These are phyloP conservation scores for Obelidium mucronatum DNA, from an alignment of 192 early-diverging fungal species.

Conservation along the genomic window DNA sequence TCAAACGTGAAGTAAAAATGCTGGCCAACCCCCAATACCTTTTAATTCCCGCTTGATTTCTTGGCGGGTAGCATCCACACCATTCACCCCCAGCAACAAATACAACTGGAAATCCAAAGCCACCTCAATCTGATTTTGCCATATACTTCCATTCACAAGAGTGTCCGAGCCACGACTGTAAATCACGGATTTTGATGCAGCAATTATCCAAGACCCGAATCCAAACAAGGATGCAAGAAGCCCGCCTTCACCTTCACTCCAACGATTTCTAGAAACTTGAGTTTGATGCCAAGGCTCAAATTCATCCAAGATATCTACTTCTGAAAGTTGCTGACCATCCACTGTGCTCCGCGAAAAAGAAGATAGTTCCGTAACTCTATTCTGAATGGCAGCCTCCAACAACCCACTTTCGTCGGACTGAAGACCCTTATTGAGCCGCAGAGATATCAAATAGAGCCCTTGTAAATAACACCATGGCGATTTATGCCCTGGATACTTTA, in stretches of 20 bases:
- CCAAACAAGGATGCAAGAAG: not conserved
- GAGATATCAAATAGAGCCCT: conserved; percentile 23
- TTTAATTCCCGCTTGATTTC: not conserved
- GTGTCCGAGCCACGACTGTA: not conserved
- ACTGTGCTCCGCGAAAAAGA: not conserved
- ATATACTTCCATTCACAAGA: not conserved
- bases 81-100: conserved; percentile 14
- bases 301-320: conserved; percentile 20
- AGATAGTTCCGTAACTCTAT: not conserved
- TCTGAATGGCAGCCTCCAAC: not conserved
- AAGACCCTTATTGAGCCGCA: no score
- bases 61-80: not conserved
- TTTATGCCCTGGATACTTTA: conserved; percentile 32
- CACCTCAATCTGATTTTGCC: conserved; percentile 20
- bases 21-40: conserved; percentile 6
- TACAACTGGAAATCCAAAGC: conserved; percentile 29
- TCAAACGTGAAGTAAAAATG: not conserved
- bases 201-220: conserved; percentile 21
- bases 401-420: no score
- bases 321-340: conserved; percentile 14
- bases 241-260: not conserved
- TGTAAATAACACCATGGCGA: conserved; percentile 37
- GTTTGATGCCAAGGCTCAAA: not conserved
- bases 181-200: not conserved
- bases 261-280: not conserved